Evolutionary conservation across 768 basidiomycete genomes (phyloP).

Genomic region (Coprinopsis sp.): DNA sequence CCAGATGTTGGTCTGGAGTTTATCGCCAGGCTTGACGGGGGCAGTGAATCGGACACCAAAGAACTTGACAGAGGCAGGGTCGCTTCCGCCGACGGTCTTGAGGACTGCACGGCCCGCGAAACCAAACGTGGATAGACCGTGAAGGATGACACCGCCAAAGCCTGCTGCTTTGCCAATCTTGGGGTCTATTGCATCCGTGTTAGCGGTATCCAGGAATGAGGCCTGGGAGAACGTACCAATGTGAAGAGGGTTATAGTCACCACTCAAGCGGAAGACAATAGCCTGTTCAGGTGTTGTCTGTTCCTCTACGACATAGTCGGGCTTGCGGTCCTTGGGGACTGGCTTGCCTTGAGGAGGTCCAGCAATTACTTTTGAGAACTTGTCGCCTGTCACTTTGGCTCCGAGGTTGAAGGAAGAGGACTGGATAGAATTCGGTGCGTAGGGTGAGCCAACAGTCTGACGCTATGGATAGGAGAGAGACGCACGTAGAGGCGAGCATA

Average conservation of each 20-base stretch:
- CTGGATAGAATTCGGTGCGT: slow-evolving; percentile 25
- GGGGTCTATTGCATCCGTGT: slow-evolving; percentile 48
- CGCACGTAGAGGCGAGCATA: slow-evolving; percentile 63
- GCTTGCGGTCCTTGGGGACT: slow-evolving; percentile 54
- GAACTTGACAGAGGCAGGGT: slow-evolving; percentile 57
- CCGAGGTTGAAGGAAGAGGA: slow-evolving; percentile 68
- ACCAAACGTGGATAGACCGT: slow-evolving; percentile 79
- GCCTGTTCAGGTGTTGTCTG: slow-evolving; percentile 65
- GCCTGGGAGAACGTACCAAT: slow-evolving; percentile 41
- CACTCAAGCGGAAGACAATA: slow-evolving; percentile 65
- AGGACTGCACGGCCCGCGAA: slow-evolving; percentile 78
- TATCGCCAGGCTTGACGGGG: slow-evolving; percentile 80
- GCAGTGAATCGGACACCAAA: slow-evolving; percentile 77
- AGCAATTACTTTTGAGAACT: slow-evolving; percentile 59
- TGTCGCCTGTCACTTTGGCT: slow-evolving; percentile 56
- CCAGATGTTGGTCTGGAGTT: slow-evolving; percentile 75
- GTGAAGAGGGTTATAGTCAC: slow-evolving; percentile 78
- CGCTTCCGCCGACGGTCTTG: slow-evolving; percentile 53
- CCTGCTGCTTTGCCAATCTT: slow-evolving; percentile 64
- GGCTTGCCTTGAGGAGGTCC: slow-evolving; percentile 57
- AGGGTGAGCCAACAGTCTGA: not conserved
- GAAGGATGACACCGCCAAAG: slow-evolving; percentile 82
- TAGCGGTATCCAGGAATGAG: not conserved
- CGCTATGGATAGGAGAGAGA: not conserved
- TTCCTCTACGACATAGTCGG: slow-evolving; percentile 59